Percentiles rank a stretch among this genome's conserved stretches.
Conservation (phyloP, 148 eudicot genomes). For the Vaccinium myrtillus region DNA sequence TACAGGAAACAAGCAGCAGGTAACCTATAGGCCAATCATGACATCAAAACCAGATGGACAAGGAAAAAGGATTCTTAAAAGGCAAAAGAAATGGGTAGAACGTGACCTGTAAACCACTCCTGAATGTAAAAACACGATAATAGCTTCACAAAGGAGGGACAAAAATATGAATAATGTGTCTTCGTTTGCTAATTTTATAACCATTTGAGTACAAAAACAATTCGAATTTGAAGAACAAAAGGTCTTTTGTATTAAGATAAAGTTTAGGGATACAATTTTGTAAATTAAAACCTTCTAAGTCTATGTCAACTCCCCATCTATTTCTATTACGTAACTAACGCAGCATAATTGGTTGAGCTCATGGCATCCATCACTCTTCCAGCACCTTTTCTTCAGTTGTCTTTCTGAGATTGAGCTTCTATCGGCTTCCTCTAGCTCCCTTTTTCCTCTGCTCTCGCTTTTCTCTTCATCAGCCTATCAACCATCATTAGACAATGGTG, state of each 20-base stretch:
- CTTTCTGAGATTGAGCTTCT: not conserved
- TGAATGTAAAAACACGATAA: not conserved
- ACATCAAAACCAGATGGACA: conserved; percentile 1
- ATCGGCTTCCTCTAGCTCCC: not conserved
- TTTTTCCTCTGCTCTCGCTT: not conserved
- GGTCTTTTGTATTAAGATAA: not conserved
- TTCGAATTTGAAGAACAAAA: not conserved
- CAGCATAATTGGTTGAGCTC: not conserved
- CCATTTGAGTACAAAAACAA: not conserved
- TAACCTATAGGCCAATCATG: conserved; percentile 4
- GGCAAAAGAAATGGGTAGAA: not conserved
- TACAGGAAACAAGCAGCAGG: not conserved
- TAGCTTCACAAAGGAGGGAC: not conserved
- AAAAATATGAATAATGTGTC: not conserved
- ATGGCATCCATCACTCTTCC: not conserved
- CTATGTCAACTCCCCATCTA: not conserved
- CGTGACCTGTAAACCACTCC: not conserved
- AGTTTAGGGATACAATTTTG: not conserved
- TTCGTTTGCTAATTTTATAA: not conserved
- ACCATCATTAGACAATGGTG: not conserved
- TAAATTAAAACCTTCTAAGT: not conserved
- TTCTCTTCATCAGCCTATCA: not conserved
- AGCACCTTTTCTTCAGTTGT: not conserved
- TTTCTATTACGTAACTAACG: not conserved
- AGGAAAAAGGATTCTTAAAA: not conserved